phyloP scores from a whole-genome alignment of 192 early-diverging fungal species.

The Coemansia erecta region DNA sequence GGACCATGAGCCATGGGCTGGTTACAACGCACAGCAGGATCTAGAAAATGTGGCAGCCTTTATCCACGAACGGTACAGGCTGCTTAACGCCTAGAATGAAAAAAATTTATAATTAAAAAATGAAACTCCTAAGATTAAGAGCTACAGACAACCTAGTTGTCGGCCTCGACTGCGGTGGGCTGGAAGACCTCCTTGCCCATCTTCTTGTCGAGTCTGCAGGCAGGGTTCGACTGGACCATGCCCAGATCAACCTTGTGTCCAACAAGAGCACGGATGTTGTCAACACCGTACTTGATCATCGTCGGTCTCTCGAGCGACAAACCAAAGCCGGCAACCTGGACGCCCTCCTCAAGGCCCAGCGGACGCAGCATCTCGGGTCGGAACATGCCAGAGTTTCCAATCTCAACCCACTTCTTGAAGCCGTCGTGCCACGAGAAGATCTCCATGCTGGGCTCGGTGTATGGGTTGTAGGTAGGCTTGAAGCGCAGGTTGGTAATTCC shows the following conservation, averaged over 20 bases:
- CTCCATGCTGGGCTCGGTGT: constrained; percentile 99
- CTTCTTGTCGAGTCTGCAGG: constrained; percentile 86
- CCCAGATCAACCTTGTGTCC: constrained; percentile 93
- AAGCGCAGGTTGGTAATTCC: constrained; percentile 90
- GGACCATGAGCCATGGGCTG: constrained; percentile 49
- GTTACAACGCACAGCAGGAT: constrained; percentile 30
- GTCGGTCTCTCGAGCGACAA: constrained; percentile 95
- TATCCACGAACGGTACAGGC: constrained; percentile 17
- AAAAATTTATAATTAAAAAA: background rate
- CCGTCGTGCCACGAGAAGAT: constrained; percentile 96
- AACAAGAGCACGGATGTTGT: constrained; percentile 91
- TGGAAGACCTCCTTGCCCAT: constrained; percentile 41
- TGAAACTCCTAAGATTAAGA: background rate
- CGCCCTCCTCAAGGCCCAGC: constrained; percentile 91
- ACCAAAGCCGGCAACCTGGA: constrained; percentile 97
- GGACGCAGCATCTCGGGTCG: constrained; percentile 97
- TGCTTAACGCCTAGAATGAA: constrained; percentile 5
- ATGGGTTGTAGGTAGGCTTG: constrained; percentile 99
- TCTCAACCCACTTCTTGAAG: constrained; percentile 88
- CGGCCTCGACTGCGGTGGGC: constrained; percentile 1
- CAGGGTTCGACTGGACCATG: constrained; percentile 86
- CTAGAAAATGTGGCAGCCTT: constrained; percentile 24
- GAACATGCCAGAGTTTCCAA: constrained; percentile 99
- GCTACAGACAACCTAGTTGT: constrained; percentile 5
- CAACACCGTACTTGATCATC: constrained; percentile 95